phyloP scores from a whole-genome alignment of 2,329 filamentous ascomycete genomes.

The Colletotrichum caudatum region DNA sequence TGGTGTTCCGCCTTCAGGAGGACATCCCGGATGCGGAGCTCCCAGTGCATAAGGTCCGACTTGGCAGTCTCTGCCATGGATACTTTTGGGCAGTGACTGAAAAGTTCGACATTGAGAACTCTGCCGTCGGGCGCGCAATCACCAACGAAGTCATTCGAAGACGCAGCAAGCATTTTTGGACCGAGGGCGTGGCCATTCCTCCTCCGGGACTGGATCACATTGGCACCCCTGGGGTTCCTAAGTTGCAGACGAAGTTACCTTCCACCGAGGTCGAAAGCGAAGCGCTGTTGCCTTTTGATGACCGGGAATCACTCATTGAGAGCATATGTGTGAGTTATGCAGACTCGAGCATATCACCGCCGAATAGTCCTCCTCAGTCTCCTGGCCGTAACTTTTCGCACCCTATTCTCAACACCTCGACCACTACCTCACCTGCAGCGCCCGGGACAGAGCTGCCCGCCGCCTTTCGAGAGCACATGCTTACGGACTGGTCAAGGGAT shows the following conservation, averaged over 20 bases:
- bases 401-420: slow-evolving; percentile 67
- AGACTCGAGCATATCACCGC: slow-evolving; percentile 70
- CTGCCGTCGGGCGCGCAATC: slow-evolving; percentile 76
- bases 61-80: slow-evolving; percentile 87
- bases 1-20: slow-evolving; percentile 90
- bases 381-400: slow-evolving; percentile 74
- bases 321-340: slow-evolving; percentile 80
- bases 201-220: slow-evolving; percentile 73
- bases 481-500: slow-evolving; percentile 84
- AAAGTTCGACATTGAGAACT: slow-evolving; percentile 80
- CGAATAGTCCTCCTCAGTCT: slow-evolving; percentile 76
- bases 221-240: slow-evolving; percentile 62
- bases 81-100: slow-evolving; percentile 87
- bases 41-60: slow-evolving; percentile 78
- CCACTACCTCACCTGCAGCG: slow-evolving; percentile 55
- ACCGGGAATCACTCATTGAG: slow-evolving; percentile 77
- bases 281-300: slow-evolving; percentile 80
- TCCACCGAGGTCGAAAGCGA: slow-evolving; percentile 69
- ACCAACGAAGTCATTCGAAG: slow-evolving; percentile 81
- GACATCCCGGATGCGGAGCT: slow-evolving; percentile 77
- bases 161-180: slow-evolving; percentile 81
- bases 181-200: slow-evolving; percentile 79
- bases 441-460: slow-evolving; percentile 70
- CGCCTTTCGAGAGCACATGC: slow-evolving; percentile 79
- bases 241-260: slow-evolving; percentile 60